phyloP scores from a whole-genome alignment of 2,329 filamentous ascomycete species.

The Pseudopyrenochaeta lycopersici region DNA sequence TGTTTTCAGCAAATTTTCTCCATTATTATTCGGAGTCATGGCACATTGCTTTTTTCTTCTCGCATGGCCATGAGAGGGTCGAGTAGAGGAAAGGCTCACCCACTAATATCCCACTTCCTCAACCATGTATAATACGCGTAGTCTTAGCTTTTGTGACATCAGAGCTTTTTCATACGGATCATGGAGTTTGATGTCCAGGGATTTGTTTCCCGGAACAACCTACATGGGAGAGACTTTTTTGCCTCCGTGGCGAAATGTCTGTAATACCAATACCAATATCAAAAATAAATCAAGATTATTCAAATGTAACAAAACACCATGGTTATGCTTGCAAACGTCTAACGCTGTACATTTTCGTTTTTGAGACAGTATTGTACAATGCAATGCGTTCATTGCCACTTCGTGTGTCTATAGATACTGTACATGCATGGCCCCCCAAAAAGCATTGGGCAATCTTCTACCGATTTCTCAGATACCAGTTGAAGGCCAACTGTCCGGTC shows the following conservation, averaged over 20 bases:
- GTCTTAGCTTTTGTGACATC: neutral
- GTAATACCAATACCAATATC: neutral
- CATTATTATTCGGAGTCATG: neutral
- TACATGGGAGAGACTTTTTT: neutral
- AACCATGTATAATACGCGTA: conserved; percentile 3
- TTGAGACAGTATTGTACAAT: conserved; percentile 14
- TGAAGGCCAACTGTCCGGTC: conserved; percentile 83
- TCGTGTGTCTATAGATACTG: conserved; percentile 1
- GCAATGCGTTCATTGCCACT: neutral
- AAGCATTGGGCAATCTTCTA: conserved; percentile 59
- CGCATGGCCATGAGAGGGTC: neutral
- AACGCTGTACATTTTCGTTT: no score
- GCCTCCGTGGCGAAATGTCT: neutral
- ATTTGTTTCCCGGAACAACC: neutral
- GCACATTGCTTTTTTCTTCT: neutral
- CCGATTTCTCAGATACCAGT: conserved; percentile 89
- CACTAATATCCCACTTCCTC: conserved; percentile 14
- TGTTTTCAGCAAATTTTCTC: neutral
- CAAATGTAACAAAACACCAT: conserved; percentile 4
- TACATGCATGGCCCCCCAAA: no score
- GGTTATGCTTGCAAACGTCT: neutral
- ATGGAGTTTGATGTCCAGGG: no score
- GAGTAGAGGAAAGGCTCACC: conserved; percentile 9
- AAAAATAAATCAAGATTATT: conserved; percentile 1
- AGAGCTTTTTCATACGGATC: neutral